Percentiles rank a stretch among this genome's conserved stretches.
phyloP scores from a whole-genome alignment of 2,329 filamentous ascomycete genomes.

The Trichoderma sp. region DNA sequence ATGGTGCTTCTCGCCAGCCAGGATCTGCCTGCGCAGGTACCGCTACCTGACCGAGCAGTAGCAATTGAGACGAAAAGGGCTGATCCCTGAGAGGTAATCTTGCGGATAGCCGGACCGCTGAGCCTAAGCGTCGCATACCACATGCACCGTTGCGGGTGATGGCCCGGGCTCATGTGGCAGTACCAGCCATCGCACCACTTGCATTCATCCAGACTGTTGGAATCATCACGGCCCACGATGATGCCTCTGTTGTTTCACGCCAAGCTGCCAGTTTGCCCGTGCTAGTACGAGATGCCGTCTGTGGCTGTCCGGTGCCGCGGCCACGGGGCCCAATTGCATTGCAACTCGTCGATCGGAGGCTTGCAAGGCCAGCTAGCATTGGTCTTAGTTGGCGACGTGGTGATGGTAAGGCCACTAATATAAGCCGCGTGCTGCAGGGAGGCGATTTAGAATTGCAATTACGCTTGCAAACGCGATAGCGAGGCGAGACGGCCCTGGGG shows the following conservation, averaged over 20 bases:
- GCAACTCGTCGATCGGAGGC: neutral
- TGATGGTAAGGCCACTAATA: neutral
- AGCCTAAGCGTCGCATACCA: constrained; percentile 13
- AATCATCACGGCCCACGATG: neutral
- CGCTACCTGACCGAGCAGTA: neutral
- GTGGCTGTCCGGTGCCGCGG: constrained; percentile 5
- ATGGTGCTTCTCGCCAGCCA: neutral
- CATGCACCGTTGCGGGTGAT: neutral
- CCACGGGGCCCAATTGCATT: constrained; percentile 18
- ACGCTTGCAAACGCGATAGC: neutral
- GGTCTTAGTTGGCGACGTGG: neutral
- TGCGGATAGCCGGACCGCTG: constrained; percentile 19
- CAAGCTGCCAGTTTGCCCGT: neutral
- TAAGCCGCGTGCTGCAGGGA: constrained; percentile 3
- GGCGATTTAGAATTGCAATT: neutral
- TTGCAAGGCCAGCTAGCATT: neutral
- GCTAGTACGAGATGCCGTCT: neutral
- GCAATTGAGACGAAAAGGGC: neutral
- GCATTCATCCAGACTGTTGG: neutral
- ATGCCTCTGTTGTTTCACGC: neutral
- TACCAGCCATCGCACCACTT: neutral
- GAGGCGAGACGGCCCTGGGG: neutral
- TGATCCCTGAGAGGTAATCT: constrained; percentile 5
- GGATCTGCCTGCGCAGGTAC: neutral
- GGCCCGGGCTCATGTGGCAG: neutral